Conservation (phyloP, 352 stramenopile species). For the Lagenidium giganteum region DNA sequence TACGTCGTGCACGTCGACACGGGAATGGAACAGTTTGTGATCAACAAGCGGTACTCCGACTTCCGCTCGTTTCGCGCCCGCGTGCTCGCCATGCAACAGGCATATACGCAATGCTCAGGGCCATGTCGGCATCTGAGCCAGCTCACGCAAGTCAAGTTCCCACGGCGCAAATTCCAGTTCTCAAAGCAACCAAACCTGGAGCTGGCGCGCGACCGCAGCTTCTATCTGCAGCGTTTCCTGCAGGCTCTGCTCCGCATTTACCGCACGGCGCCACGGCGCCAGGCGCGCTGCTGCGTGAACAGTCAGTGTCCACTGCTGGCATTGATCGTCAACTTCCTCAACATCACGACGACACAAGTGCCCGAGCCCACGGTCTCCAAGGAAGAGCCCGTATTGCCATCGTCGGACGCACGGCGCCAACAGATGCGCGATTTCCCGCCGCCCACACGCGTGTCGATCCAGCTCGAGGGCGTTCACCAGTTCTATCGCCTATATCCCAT, state of each 20-base stretch:
- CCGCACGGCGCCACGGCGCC: slow-evolving; percentile 31
- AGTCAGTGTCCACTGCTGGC: slow-evolving; percentile 34
- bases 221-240: slow-evolving; percentile 45
- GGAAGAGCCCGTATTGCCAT: no score
- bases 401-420: background rate
- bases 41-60: slow-evolving; percentile 69
- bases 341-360: slow-evolving; percentile 22
- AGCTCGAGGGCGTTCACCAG: slow-evolving; percentile 10
- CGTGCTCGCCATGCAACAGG: slow-evolving; percentile 26
- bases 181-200: slow-evolving; percentile 17
- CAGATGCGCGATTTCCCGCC: slow-evolving; percentile 17
- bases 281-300: slow-evolving; percentile 57
- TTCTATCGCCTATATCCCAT: slow-evolving; percentile 57
- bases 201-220: slow-evolving; percentile 27
- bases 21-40: slow-evolving; percentile 35
- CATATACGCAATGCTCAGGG: no score
- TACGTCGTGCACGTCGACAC: slow-evolving; percentile 60
- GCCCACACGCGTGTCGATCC: slow-evolving; percentile 14
- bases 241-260: slow-evolving; percentile 48
- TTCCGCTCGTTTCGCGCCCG: slow-evolving; percentile 53
- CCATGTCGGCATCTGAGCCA: slow-evolving; percentile 35
- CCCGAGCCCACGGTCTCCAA: background rate
- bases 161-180: slow-evolving; percentile 28
- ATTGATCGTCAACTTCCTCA: slow-evolving; percentile 44
- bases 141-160: slow-evolving; percentile 50